Evolutionary conservation across 305 asterid species (phyloP), one percentile per base, ranked within the genome.

Genomic region (Solanum aculeatissimum): DNA sequence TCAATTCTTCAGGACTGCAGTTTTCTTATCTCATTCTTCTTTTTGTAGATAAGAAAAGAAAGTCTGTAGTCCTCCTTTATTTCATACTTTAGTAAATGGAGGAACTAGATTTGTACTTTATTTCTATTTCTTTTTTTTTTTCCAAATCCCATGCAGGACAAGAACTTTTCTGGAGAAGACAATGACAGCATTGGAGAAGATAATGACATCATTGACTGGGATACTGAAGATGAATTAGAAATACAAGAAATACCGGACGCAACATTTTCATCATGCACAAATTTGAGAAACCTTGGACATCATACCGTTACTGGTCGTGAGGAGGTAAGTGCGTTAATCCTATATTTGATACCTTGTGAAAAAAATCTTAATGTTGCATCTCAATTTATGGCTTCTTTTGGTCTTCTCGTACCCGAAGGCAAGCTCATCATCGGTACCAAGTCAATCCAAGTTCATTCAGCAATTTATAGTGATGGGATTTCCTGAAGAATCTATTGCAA

Each of bases 401-500:
- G 69, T 78, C 65, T 83, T 86, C 13, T 84, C 80, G 14, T 87
- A 75, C 82, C 57, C 88, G 85, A 77, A 97, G 99, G 94, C 95
- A 88, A 91, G 92, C 92, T 86, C 99, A 54, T 94, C 96, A 1
- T 53, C 87, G 54, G 90, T 85, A 83, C 87, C 55, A 72, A 81
- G 92, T 75, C 79, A 81, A 71, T 66, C 89, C 87, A 84, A 86
- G 86, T 84, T 95, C 86, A 86, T 93, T 83, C 82, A 62, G 69
- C 89, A 86, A 83, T 94, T 95, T 78, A 89, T 94, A 40, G 92
- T 89, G 16, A 97, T 97, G 99, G 98, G 98, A 38, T 95, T 95
- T 88, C 42, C 97, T 6, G 94, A 92, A 66, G 91, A 91, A 83
- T 75, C 96, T 91, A 97, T 95, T 42, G 85, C 83, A 53, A 93